Conservation (phyloP, 352 stramenopile genomes). For the Aphanomyces invadans region DNA sequence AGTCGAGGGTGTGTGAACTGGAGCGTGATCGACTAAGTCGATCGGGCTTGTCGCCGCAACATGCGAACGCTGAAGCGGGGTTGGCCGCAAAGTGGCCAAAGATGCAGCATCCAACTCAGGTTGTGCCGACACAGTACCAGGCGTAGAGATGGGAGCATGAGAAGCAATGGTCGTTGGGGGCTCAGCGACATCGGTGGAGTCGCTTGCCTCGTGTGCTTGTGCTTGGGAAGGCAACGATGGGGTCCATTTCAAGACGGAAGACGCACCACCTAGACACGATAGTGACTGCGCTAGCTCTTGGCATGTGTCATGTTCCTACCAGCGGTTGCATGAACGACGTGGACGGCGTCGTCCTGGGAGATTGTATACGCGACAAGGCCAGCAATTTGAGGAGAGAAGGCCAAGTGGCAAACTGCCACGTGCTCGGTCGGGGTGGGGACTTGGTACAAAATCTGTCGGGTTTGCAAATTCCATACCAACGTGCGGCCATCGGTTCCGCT, state of each 20-base stretch:
- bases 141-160: too few species aligned
- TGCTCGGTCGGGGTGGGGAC: constrained; percentile 69
- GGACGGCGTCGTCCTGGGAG: constrained; percentile 91
- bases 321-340: constrained; percentile 47
- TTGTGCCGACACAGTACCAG: too few species aligned
- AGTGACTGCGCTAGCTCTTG: too few species aligned
- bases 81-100: too few species aligned
- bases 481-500: constrained; percentile 97
- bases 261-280: neutral
- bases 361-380: constrained; percentile 93
- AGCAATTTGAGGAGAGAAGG: constrained; percentile 93
- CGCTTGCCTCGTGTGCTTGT: constrained; percentile 27
- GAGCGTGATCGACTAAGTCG: too few species aligned
- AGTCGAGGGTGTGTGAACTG: too few species aligned
- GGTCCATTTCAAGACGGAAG: constrained; percentile 80
- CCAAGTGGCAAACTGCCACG: constrained; percentile 77
- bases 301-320: too few species aligned
- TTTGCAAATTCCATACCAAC: constrained; percentile 96
- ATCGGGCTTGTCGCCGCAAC: too few species aligned
- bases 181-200: too few species aligned
- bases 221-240: constrained; percentile 34
- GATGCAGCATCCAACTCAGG: too few species aligned
- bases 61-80: too few species aligned
- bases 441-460: constrained; percentile 88
- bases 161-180: too few species aligned